Base-by-base conservation (phyloP, 2,329 filamentous ascomycete genomes). In the Fusarium metavorans region DNA sequence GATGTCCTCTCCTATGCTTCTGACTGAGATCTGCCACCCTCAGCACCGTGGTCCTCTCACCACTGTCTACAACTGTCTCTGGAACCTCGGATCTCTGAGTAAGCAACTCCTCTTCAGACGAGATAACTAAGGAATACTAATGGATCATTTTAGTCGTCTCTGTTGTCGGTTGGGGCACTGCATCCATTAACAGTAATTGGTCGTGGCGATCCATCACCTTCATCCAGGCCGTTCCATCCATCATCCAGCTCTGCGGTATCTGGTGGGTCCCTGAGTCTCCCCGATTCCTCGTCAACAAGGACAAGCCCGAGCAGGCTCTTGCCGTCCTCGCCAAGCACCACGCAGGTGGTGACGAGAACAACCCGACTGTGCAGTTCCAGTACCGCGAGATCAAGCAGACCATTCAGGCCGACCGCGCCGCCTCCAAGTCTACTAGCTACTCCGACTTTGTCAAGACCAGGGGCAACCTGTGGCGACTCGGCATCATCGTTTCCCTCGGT, bases 231-330 rank as follows among this genome's bases (percentile, higher is more conserved):
- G 79, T 90, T 1, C 91, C 91, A 0, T 91, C 90, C 0, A 72
- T 91, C 14, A 84, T 92, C 65, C 91, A 93, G 83, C 84, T 93
- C 45, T 64, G 82, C n/a, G 91, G 91, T 77, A 91, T 94, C 81
- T 93, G 88, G 83, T 90, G 85, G 82, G 84, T 93, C n/a, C 92
- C 92, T 6, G 92, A 94, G 81, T 91, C 88, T 0, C 92, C 92
- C 0, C 87, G 92, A 72, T 94, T 87, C 84, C 87, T 93, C 16
- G 86, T 92, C 74, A 86, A 88, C 77, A 91, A 91, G 81, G 91
- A 92, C 76, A 87, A 88, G 37, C 85, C 89, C 70, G 89, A 91
- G 16, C 87, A 93, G 76, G 92, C 92, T 6, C 85, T 92, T 13
- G 80, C 84, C 2, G 88, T 92, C 6, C 85, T 94, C 6, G 86